phyloP scores from a whole-genome alignment of 768 basidiomycete species.

The Sporobolomyces roseus region DNA sequence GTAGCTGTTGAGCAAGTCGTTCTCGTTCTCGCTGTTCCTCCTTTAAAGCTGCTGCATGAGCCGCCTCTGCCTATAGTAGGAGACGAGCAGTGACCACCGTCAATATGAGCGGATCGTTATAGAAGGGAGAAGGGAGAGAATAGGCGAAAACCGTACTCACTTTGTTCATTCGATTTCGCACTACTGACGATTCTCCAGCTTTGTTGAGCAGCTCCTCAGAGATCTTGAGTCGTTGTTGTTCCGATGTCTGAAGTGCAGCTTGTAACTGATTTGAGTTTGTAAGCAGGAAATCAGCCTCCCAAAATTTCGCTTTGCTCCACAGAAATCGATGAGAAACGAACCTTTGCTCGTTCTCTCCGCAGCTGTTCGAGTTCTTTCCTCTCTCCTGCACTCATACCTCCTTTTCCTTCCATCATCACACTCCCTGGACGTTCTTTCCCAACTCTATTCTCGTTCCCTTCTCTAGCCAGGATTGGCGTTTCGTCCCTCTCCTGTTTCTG shows the following conservation, averaged over 20 bases:
- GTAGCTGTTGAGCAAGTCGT: background rate
- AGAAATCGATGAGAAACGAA: constrained; percentile 4
- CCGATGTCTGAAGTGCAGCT: background rate
- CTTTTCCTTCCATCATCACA: background rate
- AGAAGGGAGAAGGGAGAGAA: background rate
- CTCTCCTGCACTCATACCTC: background rate
- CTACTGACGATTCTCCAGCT: background rate
- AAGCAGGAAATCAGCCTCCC: no score
- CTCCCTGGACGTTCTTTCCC: background rate
- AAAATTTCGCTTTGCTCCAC: no score
- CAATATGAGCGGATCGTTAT: background rate
- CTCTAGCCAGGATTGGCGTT: background rate
- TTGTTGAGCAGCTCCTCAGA: background rate
- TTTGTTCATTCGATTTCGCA: background rate
- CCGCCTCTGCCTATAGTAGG: constrained; percentile 15
- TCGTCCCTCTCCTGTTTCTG: no score
- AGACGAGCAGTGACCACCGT: no score
- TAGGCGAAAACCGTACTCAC: background rate
- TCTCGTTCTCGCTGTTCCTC: constrained; percentile 10
- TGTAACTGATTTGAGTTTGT: background rate
- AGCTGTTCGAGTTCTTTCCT: constrained; percentile 20
- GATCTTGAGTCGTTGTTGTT: background rate
- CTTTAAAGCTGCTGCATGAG: background rate
- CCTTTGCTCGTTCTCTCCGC: constrained; percentile 18
- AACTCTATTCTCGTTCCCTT: background rate